A percentile compares a stretch with the other conserved stretches of the same genome.
Evolutionary conservation across 2,329 filamentous ascomycete genomes (phyloP).

Genomic region (Epichloe bromicola): DNA sequence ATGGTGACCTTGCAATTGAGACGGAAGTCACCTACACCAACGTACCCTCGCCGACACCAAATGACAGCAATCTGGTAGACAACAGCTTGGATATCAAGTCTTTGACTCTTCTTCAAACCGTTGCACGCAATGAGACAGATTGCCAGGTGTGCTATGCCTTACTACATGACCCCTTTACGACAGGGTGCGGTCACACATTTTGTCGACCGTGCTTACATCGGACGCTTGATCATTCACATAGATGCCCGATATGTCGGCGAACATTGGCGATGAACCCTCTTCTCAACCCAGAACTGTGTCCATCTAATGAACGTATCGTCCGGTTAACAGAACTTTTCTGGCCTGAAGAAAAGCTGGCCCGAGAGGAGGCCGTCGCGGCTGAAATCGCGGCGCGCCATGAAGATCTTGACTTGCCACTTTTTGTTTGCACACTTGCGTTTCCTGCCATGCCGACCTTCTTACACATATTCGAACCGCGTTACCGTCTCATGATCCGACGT

Average conservation of each 20-base stretch:
- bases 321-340: conserved; percentile 57
- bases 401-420: conserved; percentile 55
- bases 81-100: not conserved
- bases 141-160: conserved; percentile 81
- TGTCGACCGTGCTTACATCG: conserved; percentile 69
- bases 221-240: conserved; percentile 61
- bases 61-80: not conserved
- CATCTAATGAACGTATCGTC: conserved; percentile 49
- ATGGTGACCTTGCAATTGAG: conserved; percentile 44
- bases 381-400: conserved; percentile 45
- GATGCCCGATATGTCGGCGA: conserved; percentile 72
- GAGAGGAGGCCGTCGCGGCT: conserved; percentile 39
- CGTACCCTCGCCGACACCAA: conserved; percentile 7
- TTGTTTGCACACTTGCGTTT: conserved; percentile 71
- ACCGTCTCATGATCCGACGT: conserved; percentile 77
- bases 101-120: conserved; percentile 46
- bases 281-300: conserved; percentile 26
- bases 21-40: conserved; percentile 39
- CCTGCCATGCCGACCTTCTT: conserved; percentile 76
- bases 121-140: conserved; percentile 58
- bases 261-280: conserved; percentile 38
- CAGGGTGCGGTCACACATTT: conserved; percentile 78
- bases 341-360: conserved; percentile 47
- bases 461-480: conserved; percentile 86
- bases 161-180: conserved; percentile 72